Base-by-base conservation (phyloP, 352 stramenopile species). In the Thraustotheca clavata region DNA sequence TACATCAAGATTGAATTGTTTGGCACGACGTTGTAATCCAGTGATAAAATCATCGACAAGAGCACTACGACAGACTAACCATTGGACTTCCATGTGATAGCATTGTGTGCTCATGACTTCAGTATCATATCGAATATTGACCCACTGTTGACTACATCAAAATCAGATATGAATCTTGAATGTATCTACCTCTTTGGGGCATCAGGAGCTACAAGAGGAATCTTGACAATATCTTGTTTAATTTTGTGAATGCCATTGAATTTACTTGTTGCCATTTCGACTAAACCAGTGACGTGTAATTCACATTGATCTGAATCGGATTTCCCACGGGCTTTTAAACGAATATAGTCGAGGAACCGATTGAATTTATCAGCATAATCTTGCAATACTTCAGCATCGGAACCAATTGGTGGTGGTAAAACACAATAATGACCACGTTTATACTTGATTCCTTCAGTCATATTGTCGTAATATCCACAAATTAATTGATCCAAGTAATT, bases 21-120 rank as follows among this genome's bases (percentile, higher is more conserved):
- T 93, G 26, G 78, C 77, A 34, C 83, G 83, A 4, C 84, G 82
- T 31, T 71, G 68, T 38, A 89, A 75, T n/a, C 70, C 73, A 46
- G 79, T 80, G 59, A 89, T 89, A 16, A 87, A 77, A 55, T 94
- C 84, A 61, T 94, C 84, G 3, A 91, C 84, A 3, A 91, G 72
- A 31, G 82, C 81, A 49, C 84, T 89, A 36, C 80, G 80, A 50
- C 84, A 94, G 67, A 90, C 82, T 27, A 91, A 76, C 84, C 84
- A 94, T 63, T 91, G 84, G 29, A 94, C 79, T 67, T 94, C 82
- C 0, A 94, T 62, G 75, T 94, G 84, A 54, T 82, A 94, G 70
- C 80, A 89, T 62, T 88, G 81, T 43, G 78, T 79, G 8, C 72
- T 62, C 48, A 80, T 47, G 24, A 90, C 67, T 39, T 91, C 83